Evolutionary conservation across 306 rosid genomes (phyloP).

Genomic region (Lathyrus tuberosus): DNA sequence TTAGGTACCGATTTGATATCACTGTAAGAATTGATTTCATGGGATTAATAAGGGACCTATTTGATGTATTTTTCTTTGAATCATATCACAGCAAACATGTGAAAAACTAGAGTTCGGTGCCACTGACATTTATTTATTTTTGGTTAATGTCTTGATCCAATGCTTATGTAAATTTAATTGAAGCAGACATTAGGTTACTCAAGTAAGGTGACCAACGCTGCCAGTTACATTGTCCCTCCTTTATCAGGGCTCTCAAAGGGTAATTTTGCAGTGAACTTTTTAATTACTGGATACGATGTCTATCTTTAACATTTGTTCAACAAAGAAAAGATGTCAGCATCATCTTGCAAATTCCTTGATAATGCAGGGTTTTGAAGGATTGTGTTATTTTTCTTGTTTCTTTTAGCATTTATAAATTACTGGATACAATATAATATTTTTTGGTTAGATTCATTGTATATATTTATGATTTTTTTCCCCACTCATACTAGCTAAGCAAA

Average conservation of each 20-base stretch:
- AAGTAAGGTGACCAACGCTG: conserved; percentile 44
- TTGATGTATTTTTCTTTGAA: conserved; percentile 1
- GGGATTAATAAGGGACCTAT: not conserved
- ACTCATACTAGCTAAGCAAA: not conserved
- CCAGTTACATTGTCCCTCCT: conserved; percentile 59
- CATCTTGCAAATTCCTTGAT: conserved; percentile 31
- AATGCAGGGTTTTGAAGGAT: conserved; percentile 7
- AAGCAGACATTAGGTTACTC: conserved; percentile 68
- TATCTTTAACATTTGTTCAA: conserved; percentile 15
- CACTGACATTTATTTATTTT: conserved; percentile 24
- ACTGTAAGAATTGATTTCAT: conserved; percentile 1
- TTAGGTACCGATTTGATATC: not conserved
- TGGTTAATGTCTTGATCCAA: conserved; percentile 40
- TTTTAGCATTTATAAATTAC: conserved; percentile 14
- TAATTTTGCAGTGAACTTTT: conserved; percentile 41
- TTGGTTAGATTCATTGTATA: not conserved
- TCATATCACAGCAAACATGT: conserved; percentile 26
- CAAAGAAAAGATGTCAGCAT: conserved; percentile 20
- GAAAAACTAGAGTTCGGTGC: conserved; percentile 22
- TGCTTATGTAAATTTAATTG: conserved; percentile 46
- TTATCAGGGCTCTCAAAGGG: conserved; percentile 76
- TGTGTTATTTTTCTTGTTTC: conserved; percentile 19
- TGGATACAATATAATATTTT: not conserved
- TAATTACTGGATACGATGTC: conserved; percentile 22
- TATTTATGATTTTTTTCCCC: not conserved